phyloP scores from a whole-genome alignment of 1,284 basidiomycete genomes.

The Cutaneotrichosporon cavernicola region DNA sequence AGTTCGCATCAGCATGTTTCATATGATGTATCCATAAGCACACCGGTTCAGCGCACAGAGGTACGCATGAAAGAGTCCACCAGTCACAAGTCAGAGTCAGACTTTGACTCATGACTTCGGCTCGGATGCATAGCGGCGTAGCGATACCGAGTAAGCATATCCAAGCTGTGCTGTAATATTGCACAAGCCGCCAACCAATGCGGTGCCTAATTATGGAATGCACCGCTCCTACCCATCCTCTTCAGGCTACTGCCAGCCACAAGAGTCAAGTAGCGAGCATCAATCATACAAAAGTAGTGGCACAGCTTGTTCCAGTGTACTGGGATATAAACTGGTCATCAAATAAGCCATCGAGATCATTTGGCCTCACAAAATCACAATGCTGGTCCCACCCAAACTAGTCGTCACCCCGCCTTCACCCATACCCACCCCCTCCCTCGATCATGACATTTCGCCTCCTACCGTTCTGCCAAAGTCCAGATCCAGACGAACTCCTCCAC shows the following conservation, averaged over 20 bases:
- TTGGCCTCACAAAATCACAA: neutral
- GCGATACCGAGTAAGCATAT: too few species aligned
- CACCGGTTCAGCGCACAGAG: too few species aligned
- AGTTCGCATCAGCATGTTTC: too few species aligned
- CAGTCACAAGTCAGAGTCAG: too few species aligned
- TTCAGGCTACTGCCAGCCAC: too few species aligned
- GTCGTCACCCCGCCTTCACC: slow-evolving; percentile 5
- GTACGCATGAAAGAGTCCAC: too few species aligned
- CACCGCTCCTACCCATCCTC: neutral
- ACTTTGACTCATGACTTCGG: too few species aligned
- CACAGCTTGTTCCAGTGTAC: too few species aligned
- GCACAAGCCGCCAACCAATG: neutral
- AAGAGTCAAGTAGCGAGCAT: neutral
- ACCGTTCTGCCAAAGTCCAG: neutral
- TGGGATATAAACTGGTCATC: neutral
- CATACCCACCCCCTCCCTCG: neutral
- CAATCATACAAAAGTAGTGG: neutral
- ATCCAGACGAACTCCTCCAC: neutral
- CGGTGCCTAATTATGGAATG: neutral
- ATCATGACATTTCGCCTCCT: neutral
- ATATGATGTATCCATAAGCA: too few species aligned
- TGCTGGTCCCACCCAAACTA: neutral
- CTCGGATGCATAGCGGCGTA: too few species aligned
- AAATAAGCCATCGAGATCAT: neutral
- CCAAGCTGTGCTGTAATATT: too few species aligned